Base-by-base conservation (phyloP, 1,139 yeast species). In the Blastobotrys arbuscula region DNA sequence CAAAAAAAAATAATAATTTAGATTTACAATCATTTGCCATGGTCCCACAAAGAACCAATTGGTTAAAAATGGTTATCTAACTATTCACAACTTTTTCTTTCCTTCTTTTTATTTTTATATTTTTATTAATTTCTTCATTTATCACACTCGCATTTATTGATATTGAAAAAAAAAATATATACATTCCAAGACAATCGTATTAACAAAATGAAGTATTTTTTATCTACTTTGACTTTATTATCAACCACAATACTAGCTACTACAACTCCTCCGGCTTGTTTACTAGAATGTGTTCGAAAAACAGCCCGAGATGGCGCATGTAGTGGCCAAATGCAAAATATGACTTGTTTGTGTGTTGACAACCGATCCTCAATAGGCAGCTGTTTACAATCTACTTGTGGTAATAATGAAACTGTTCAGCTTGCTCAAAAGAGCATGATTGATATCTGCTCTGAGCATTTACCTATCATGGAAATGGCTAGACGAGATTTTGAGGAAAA, bases 231-330 rank as follows among this genome's bases (percentile, higher is more conserved):
- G 12, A 9, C 13, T 5, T 28, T 28, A 3, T 28, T 10, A 24
- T 24, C 31, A 3, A 28, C 31, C 13, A 28, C 13, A 5, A n/a
- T 16, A 3, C 20, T 36, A 18, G 78, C 74, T 39, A 67, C 77
- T 45, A 94, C 94, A 51, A 74, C 92, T 50, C 92, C 96, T 18
- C 68, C 68, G 23, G 95, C 96, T 39, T 88, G 96, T 74, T 73
- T 88, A 58, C 75, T 88, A 66, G 95, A 95, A 43, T 88, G 96
- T 77, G 92, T 85, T 52, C 76, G 85, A 49, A 76, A 79, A 61
- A 89, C 37, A 3, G 21, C 34, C 7, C 7, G 4, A 20, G 13
- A 30, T 13, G 45, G 39, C 5, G 37, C 33, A 10, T 42, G 45
- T 42, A 39, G 15, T 20, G 13, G 33, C 18, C 23, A 42, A 23